A percentile compares a stretch with the other conserved stretches of the same genome.
Conservation (phyloP, 208 protist species). For the Leishmania turanica region DNA sequence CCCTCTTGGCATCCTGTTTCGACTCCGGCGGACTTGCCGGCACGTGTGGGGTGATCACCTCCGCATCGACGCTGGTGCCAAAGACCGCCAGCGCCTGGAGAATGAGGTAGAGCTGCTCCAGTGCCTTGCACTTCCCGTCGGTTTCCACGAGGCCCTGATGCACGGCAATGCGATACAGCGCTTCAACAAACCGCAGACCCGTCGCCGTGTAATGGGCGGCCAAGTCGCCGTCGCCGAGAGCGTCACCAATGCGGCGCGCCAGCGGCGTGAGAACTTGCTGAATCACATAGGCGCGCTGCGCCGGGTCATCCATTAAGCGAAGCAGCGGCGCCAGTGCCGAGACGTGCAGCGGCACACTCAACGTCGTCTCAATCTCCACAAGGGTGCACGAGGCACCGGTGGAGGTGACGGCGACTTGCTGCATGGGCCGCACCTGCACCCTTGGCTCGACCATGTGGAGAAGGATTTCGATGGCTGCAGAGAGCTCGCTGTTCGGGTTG, state of each 20-base stretch:
- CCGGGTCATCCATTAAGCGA: conserved; percentile 23
- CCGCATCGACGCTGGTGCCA: conserved; percentile 40
- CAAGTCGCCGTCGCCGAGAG: conserved; percentile 27
- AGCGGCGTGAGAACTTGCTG: conserved; percentile 40
- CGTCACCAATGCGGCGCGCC: conserved; percentile 25
- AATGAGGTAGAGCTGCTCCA: conserved; percentile 36
- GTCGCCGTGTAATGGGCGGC: conserved; percentile 32
- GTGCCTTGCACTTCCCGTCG: background rate
- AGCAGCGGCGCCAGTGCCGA: conserved; percentile 45
- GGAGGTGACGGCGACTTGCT: conserved; percentile 4
- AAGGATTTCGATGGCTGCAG: conserved; percentile 49
- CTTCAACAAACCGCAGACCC: conserved; percentile 27
- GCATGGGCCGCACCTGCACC: conserved; percentile 26
- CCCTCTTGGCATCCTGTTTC: conserved; percentile 16
- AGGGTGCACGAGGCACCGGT: conserved; percentile 17
- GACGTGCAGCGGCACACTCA: conserved; percentile 44
- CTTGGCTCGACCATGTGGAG: conserved; percentile 42
- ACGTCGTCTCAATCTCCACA: conserved; percentile 27
- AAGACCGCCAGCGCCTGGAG: conserved; percentile 44
- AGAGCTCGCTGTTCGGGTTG: conserved; percentile 33
- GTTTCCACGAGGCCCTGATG: conserved; percentile 6
- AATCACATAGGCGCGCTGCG: conserved; percentile 43
- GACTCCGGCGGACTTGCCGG: background rate
- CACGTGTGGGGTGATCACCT: conserved; percentile 34
- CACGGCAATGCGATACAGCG: conserved; percentile 34